Percentiles rank a stretch among this genome's conserved stretches.
Conservation (phyloP, 495 filamentous ascomycete genomes). For the Immersiella caudata region DNA sequence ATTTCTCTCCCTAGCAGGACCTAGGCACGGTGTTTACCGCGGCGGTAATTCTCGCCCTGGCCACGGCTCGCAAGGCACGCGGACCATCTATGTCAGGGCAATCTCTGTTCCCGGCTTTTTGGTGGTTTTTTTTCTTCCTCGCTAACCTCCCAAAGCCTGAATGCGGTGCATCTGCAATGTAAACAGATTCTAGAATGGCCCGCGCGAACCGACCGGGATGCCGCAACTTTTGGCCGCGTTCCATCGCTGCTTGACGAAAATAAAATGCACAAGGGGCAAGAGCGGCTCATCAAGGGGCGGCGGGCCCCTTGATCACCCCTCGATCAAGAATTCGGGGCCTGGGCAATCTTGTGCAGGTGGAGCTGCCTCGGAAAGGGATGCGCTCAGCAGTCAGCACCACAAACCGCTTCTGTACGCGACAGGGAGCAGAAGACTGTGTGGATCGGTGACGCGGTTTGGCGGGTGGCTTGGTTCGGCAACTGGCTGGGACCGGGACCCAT, state of each 20-base stretch:
- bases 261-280: background rate
- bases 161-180: background rate
- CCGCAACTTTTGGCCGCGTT: background rate
- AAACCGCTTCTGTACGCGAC: slow-evolving; percentile 5
- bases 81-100: background rate
- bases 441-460: slow-evolving; percentile 10
- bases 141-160: background rate
- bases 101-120: slow-evolving; percentile 1
- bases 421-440: slow-evolving; percentile 3
- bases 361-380: slow-evolving; percentile 12
- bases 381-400: background rate
- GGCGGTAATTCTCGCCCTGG: background rate
- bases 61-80: background rate
- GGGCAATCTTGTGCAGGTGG: slow-evolving; percentile 10
- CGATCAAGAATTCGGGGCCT: slow-evolving; percentile 5
- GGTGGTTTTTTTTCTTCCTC: background rate
- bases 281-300: background rate
- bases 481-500: background rate
- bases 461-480: slow-evolving; percentile 9
- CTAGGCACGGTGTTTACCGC: background rate
- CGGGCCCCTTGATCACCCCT: background rate
- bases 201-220: background rate
- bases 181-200: background rate
- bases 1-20: background rate
- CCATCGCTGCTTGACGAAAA: slow-evolving; percentile 1